phyloP scores from a whole-genome alignment of 108 stramenopile species.

The Conticribra weissflogii region DNA sequence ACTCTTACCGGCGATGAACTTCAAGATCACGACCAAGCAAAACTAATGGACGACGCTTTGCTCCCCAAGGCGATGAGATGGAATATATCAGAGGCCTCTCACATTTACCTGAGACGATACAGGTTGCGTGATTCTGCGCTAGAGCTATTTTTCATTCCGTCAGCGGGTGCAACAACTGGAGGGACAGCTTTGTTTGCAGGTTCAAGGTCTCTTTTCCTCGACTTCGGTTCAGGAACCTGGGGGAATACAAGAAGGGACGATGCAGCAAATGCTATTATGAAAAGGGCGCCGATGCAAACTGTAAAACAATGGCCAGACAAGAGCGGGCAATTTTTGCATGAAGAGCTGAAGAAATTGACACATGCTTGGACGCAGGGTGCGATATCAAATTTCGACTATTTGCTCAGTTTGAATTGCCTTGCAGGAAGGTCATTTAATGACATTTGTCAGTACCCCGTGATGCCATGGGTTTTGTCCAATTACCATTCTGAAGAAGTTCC shows the following conservation, averaged over 20 bases:
- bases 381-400: conserved; percentile 97
- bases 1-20: conserved; percentile 36
- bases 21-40: conserved; percentile 56
- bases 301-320: conserved; percentile 93
- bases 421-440: conserved; percentile 97
- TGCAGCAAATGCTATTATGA: conserved; percentile 88
- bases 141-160: conserved; percentile 95
- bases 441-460: conserved; percentile 98
- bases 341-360: conserved; percentile 80
- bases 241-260: conserved; percentile 82
- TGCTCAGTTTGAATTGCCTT: conserved; percentile 92
- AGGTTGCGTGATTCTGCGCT: conserved; percentile 92
- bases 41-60: conserved; percentile 57
- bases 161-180: conserved; percentile 79
- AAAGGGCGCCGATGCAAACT: conserved; percentile 78
- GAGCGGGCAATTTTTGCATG: conserved; percentile 81
- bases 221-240: conserved; percentile 89
- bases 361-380: conserved; percentile 90
- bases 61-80: conserved; percentile 91
- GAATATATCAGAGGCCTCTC: conserved; percentile 88
- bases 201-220: conserved; percentile 87
- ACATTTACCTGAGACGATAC: conserved; percentile 92
- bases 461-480: conserved; percentile 98
- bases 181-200: conserved; percentile 76
- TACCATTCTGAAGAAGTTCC: conserved; percentile 88